Evolutionary conservation across 2,329 filamentous ascomycete species (phyloP), one percentile per base, ranked within the genome.

Genomic region (Cladosporium sp.): DNA sequence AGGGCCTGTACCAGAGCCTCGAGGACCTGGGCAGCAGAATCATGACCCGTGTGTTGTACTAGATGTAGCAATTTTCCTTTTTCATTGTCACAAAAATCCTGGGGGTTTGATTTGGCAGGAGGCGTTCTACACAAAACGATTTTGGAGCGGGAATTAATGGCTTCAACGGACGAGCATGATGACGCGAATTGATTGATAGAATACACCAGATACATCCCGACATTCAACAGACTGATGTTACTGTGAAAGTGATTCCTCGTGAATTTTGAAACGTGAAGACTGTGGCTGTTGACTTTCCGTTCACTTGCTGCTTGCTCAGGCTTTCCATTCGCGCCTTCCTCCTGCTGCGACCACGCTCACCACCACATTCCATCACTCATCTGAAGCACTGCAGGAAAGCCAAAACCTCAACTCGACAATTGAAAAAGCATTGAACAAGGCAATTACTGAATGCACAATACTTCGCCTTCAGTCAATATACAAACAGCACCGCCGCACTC

Each of bases 1-100:
- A 90, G 76, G 86, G 91, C 60, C 85, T 99, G 56, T 91, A 88
- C 65, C 88, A 93, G 65, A 87, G 82, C 68, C 80, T 99, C 37
- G 91, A 97, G 73, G 83, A 82, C 59, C 80, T 97, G 60, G 73
- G 73, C 24, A 71, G 69, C 42, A 63, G 76, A 57, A 78, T 80
- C 59, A 70, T 77, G 59, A 79, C 77, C 17, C 70, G 77, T 59
- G 76, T 80, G 56, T 65, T 80, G 63, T 80, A 79, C 65, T 78
- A 47, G 32, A 55, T 9, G 45, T 35, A 17, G 42, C 22, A 25
- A 24, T 25, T 54, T 54, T 32, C 2, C 13, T 24, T 32, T 36
- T 12, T 47, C 22, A 15, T 28, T 28, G 28, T 32, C 8, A 32
- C 28, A 32, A 32, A 44, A 9, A 24, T 44, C 24, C 24, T 44